Percentiles rank a stretch among this genome's conserved stretches.
Evolutionary conservation across 140 eudicot genomes (phyloP).

Genomic region (Flaveria floridana): DNA sequence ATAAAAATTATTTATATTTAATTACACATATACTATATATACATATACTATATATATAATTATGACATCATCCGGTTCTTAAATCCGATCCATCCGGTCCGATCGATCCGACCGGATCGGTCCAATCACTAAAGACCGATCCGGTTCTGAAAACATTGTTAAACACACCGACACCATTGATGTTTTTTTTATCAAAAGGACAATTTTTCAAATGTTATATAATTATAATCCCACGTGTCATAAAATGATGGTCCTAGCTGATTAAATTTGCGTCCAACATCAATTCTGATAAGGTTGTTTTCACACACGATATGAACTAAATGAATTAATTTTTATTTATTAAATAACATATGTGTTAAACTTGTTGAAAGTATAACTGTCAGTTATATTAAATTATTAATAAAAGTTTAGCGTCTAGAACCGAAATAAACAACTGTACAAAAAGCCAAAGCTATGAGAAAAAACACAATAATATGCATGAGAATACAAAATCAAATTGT

Average conservation of each 20-base stretch:
- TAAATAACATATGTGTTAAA: neutral
- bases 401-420: too few species aligned
- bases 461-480: neutral
- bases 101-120: too few species aligned
- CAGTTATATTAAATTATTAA: too few species aligned
- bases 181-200: too few species aligned
- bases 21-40: too few species aligned
- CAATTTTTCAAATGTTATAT: neutral
- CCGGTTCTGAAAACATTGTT: too few species aligned
- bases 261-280: neutral
- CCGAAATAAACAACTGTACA: neutral
- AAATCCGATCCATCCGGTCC: too few species aligned
- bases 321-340: neutral
- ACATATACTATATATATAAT: too few species aligned
- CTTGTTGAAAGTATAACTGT: neutral
- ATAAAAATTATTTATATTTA: too few species aligned
- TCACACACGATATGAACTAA: neutral
- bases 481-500: constrained; percentile 17
- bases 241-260: neutral
- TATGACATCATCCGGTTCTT: too few species aligned
- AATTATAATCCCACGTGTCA: neutral
- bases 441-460: neutral
- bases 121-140: too few species aligned
- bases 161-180: too few species aligned
- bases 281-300: neutral